Evolutionary conservation across 495 filamentous ascomycete species (phyloP), one percentile per base, ranked within the genome.

Genomic region (Xylaria curta): DNA sequence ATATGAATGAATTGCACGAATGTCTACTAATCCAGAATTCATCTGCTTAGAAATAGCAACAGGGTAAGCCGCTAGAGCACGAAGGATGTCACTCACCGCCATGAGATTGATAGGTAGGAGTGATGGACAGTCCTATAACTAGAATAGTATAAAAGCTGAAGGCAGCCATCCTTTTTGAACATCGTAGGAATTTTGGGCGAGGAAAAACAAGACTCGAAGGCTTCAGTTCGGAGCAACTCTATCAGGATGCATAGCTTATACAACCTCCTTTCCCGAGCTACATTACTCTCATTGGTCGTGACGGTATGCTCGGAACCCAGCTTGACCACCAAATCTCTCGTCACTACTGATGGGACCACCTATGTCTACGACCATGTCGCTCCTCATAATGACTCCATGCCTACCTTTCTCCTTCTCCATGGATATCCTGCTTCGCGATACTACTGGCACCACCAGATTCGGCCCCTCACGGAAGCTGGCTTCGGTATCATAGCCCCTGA

Each of bases 401-500:
- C 75, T 7, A 77, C 74, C 10, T 68, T 84, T 24, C 71, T 84
- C 26, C 78, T 83, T 40, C 70, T 82, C 2, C 82, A 84, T 54
- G 82, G 81, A 54, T 84, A 79, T 51, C 82, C 82, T 33, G 76
- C 72, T 44, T 73, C 78, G 24, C 67, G 72, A 10, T 78, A 80
- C 68, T 80, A 84, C 71, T 86, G 84, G 84, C 73, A 77, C n/a
- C 76, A 82, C 60, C 81, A 82, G 51, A 78, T 84, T 31, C 19
- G 53, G 28, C 72, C 74, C 66, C 80, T 85, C 58, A 12, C 24
- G 4, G 44, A 31, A 6, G 46, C 73, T 8, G 84, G 84, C 28
- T 84, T 81, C 66, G 82, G 83, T 6, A 66, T 85, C 64, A 56
- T 86, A 13, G 82, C 75, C 4, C 84, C 84, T 9, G 84, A 86